Percentiles rank a stretch among this genome's conserved stretches.
Conservation (phyloP, 768 basidiomycete species). For the Gymnopilus dilepis region DNA sequence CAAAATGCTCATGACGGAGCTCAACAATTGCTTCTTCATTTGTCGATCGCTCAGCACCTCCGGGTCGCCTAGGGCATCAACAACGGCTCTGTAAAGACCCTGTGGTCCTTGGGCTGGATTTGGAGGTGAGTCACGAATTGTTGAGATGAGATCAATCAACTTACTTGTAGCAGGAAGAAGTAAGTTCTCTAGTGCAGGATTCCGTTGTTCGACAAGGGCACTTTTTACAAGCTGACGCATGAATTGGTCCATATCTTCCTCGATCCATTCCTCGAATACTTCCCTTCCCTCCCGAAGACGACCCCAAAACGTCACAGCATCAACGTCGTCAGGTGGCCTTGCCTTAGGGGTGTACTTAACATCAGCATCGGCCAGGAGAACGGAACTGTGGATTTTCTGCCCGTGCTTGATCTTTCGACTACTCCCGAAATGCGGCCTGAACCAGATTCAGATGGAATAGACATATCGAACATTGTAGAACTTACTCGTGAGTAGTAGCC, state of each 20-base stretch:
- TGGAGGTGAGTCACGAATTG: too few relatives aligned
- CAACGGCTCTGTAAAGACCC: too few relatives aligned
- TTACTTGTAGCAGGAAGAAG: too few relatives aligned
- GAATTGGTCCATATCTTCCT: neutral
- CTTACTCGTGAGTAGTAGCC: neutral
- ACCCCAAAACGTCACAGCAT: neutral
- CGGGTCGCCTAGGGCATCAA: too few relatives aligned
- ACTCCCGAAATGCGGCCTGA: neutral
- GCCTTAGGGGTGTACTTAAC: neutral
- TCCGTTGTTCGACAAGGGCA: neutral
- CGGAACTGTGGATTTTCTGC: conserved; percentile 10
- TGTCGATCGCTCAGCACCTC: too few relatives aligned
- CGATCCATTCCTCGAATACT: neutral
- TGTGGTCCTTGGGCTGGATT: too few relatives aligned
- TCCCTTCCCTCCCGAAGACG: neutral
- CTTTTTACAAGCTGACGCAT: neutral
- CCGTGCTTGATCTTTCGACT: conserved; percentile 1
- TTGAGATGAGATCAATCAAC: too few relatives aligned
- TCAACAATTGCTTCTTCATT: too few relatives aligned
- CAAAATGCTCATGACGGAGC: too few relatives aligned
- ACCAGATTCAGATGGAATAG: neutral
- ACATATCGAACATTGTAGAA: too few relatives aligned
- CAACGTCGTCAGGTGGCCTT: neutral
- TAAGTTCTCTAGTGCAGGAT: neutral
- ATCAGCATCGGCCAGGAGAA: neutral